A percentile compares a stretch with the other conserved stretches of the same genome.
These are phyloP conservation scores for Cladophialophora psammophila DNA, from an alignment of 2,329 filamentous ascomycete genomes.

Conservation along the genomic window DNA sequence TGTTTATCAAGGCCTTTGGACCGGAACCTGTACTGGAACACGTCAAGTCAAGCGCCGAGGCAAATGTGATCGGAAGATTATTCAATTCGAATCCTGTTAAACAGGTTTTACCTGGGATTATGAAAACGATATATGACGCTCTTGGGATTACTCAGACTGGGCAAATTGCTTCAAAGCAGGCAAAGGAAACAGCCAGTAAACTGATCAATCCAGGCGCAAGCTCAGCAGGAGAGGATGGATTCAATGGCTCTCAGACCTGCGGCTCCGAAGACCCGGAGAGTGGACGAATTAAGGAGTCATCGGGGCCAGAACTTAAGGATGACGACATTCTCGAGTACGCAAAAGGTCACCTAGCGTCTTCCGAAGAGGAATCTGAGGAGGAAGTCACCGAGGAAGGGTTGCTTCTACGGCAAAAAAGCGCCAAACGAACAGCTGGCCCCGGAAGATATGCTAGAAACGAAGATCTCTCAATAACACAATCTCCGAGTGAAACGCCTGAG, in stretches of 20 bases:
- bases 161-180: conserved; percentile 21
- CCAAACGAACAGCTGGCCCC: too few species aligned
- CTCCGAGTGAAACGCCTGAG: conserved; percentile 17
- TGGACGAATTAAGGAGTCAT: conserved; percentile 2
- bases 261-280: conserved; percentile 10
- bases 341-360: conserved; percentile 25
- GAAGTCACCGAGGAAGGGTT: neutral
- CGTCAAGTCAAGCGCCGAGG: conserved; percentile 54
- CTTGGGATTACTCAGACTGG: conserved; percentile 44
- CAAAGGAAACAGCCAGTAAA: conserved; percentile 24
- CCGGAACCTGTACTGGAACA: conserved; percentile 48
- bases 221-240: conserved; percentile 36
- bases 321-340: conserved; percentile 23
- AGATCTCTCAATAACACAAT: conserved; percentile 27
- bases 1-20: conserved; percentile 53
- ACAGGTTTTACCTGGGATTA: conserved; percentile 59
- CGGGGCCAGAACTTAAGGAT: conserved; percentile 19
- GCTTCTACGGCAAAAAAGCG: neutral
- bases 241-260: conserved; percentile 40
- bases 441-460: neutral
- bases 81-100: conserved; percentile 68
- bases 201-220: conserved; percentile 29
- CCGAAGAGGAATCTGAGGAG: conserved; percentile 24
- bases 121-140: conserved; percentile 50
- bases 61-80: conserved; percentile 66